Base-by-base conservation (phyloP, 345 rosid genomes). In the Aquilaria yunnanensis region DNA sequence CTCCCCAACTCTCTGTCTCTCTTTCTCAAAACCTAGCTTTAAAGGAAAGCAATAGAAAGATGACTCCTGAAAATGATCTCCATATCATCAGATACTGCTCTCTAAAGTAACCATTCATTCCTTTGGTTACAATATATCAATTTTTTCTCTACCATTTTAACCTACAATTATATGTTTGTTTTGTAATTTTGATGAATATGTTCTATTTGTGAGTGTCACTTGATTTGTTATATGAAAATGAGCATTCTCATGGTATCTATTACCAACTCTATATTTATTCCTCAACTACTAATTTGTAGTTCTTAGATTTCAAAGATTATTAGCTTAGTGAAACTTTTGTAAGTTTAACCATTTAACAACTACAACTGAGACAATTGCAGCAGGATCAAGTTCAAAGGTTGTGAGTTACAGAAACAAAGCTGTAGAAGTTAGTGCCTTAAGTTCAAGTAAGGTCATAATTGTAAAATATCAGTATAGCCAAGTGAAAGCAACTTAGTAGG, bases 21-120 rank as follows among this genome's bases (percentile, higher is more conserved):
- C 13, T 31, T 13, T 3, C 12, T 9, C 34, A 60, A 54, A 59
- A 23, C 29, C 67, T 51, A 16, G 23, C 74, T 66, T 69, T 3
- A 34, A 66, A 69, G 74, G 46, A 46, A 57, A 74, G 70, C 72
- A 60, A 68, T 56, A 47, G 8, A 34, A 13, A n/a, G 51, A 45
- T 41, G 47, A n/a, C 8, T 54, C 45, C 13, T 47, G 3, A 32
- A 33, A 59, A 72, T 50, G 70, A 54, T 61, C n/a, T 64, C 70
- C 3, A 2, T 57, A 14, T 55, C 57, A 9, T 32, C 57, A 12
- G 46, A 23, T 48, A 37, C 54, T 58, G 47, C 61, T 63, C 16
- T 64, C 41, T 65, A 64, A 9, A 52, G 76, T 56, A 68, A 70
- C 75, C 68, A 73, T 67, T 54, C 68, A 61, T 64, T 51, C 23